Evolutionary conservation across 345 rosid genomes (phyloP).

Genomic region (Acer negundo): DNA sequence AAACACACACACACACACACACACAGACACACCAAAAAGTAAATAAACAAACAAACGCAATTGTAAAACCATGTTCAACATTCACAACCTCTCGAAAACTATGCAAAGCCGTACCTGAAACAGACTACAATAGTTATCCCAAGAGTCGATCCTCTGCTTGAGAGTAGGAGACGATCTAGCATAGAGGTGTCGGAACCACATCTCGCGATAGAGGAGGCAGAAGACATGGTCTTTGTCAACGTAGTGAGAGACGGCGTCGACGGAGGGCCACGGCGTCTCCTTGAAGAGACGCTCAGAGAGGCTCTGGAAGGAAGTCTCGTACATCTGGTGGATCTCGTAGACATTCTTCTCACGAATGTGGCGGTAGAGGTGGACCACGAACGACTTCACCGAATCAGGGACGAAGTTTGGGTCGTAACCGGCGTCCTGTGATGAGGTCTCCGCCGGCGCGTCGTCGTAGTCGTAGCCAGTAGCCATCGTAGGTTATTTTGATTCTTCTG

Average conservation of each 20-base stretch:
- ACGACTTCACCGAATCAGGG: conserved; percentile 91
- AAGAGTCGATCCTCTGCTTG: conserved; percentile 94
- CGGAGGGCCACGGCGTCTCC: conserved; percentile 96
- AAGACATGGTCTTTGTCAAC: conserved; percentile 96
- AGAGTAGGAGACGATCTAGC: conserved; percentile 90
- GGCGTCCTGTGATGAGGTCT: conserved; percentile 33
- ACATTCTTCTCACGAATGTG: conserved; percentile 97
- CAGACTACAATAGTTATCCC: conserved; percentile 92
- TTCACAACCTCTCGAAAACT: background rate
- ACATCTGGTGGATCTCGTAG: conserved; percentile 99
- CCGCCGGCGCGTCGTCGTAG: conserved; percentile 46
- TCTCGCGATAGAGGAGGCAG: conserved; percentile 94
- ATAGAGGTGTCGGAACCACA: conserved; percentile 97
- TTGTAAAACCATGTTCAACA: background rate
- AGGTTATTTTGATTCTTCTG: background rate
- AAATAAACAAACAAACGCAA: background rate
- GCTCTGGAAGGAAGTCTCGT: conserved; percentile 91
- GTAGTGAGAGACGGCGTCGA: conserved; percentile 77
- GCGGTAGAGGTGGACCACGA: conserved; percentile 93
- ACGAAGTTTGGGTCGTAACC: conserved; percentile 89
- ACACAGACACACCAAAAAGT: background rate
- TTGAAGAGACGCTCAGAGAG: conserved; percentile 87
- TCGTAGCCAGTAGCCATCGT: conserved; percentile 66
- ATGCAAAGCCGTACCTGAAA: conserved; percentile 55
- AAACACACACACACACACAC: conserved; percentile 5